phyloP scores from a whole-genome alignment of 495 filamentous ascomycete species.

The Penicillium desertorum region DNA sequence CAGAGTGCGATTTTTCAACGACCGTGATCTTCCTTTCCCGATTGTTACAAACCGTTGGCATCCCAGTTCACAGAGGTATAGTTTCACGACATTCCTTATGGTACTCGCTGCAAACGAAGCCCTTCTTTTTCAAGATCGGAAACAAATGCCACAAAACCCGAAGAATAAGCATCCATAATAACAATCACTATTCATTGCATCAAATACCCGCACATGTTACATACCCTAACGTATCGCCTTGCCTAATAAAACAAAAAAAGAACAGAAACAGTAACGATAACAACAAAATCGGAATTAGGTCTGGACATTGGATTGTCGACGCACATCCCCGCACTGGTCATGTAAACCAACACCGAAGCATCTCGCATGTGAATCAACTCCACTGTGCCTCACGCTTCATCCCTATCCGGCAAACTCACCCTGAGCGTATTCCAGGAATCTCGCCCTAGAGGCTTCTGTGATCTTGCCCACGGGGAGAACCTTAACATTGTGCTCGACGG shows the following conservation, averaged over 20 bases:
- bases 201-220: neutral
- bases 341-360: neutral
- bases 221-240: neutral
- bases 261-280: neutral
- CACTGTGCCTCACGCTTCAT: neutral
- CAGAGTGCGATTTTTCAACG: too few species aligned
- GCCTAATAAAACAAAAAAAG: neutral
- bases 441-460: constrained; percentile 23
- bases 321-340: neutral
- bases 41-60: too few species aligned
- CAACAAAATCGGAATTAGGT: neutral
- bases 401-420: neutral
- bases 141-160: neutral
- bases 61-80: too few species aligned
- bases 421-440: constrained; percentile 18
- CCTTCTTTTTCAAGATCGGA: neutral
- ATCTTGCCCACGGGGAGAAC: constrained; percentile 40
- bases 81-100: too few species aligned
- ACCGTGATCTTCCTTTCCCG: too few species aligned
- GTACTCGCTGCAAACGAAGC: too few species aligned
- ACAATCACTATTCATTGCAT: neutral
- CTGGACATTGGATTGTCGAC: neutral
- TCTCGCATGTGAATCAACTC: neutral
- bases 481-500: constrained; percentile 50
- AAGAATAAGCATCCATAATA: neutral